Percentiles rank a stretch among this genome's conserved stretches.
These are phyloP conservation scores for Aspergillus leporis DNA, from an alignment of 495 filamentous ascomycete genomes.

Conservation along the genomic window DNA sequence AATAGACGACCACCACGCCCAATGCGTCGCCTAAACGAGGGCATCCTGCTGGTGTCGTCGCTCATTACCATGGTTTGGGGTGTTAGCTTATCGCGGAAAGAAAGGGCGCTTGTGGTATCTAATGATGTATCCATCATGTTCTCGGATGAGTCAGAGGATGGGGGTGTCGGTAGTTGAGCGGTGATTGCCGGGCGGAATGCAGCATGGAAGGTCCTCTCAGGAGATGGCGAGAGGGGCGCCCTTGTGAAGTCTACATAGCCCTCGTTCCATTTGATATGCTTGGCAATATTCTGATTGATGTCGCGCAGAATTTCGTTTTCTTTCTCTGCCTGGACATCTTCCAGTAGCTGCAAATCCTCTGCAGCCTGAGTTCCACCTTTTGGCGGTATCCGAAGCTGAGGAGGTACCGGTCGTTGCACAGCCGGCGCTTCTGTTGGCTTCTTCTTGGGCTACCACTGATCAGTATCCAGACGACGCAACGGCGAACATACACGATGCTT, in stretches of 20 bases:
- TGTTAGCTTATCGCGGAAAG: slow-evolving; percentile 51
- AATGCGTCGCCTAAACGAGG: slow-evolving; percentile 66
- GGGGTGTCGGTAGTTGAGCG: slow-evolving; percentile 83
- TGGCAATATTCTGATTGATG: slow-evolving; percentile 75
- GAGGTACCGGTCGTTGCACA: slow-evolving; percentile 54
- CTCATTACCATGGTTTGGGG: slow-evolving; percentile 47
- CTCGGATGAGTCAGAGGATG: slow-evolving; percentile 72
- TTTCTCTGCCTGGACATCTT: slow-evolving; percentile 77
- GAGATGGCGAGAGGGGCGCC: slow-evolving; percentile 73
- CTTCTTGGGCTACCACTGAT: slow-evolving; percentile 64
- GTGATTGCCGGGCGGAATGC: slow-evolving; percentile 78
- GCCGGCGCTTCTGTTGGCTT: slow-evolving; percentile 56
- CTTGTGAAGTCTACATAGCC: slow-evolving; percentile 81
- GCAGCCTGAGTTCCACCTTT: slow-evolving; percentile 67
- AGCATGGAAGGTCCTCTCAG: slow-evolving; percentile 56
- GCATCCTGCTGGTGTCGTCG: slow-evolving; percentile 48
- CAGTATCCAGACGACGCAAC: slow-evolving; percentile 35
- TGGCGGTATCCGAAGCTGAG: slow-evolving; percentile 66
- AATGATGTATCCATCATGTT: slow-evolving; percentile 49
- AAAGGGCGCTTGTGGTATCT: slow-evolving; percentile 42
- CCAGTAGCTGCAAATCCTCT: slow-evolving; percentile 71
- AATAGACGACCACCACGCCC: slow-evolving; percentile 77
- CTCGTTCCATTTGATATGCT: slow-evolving; percentile 85
- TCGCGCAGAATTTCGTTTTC: slow-evolving; percentile 75
- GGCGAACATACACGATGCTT: slow-evolving; percentile 24